These are phyloP conservation scores for Endothia cerciana DNA, from an alignment of 2,329 filamentous ascomycete species.

Conservation along the genomic window DNA sequence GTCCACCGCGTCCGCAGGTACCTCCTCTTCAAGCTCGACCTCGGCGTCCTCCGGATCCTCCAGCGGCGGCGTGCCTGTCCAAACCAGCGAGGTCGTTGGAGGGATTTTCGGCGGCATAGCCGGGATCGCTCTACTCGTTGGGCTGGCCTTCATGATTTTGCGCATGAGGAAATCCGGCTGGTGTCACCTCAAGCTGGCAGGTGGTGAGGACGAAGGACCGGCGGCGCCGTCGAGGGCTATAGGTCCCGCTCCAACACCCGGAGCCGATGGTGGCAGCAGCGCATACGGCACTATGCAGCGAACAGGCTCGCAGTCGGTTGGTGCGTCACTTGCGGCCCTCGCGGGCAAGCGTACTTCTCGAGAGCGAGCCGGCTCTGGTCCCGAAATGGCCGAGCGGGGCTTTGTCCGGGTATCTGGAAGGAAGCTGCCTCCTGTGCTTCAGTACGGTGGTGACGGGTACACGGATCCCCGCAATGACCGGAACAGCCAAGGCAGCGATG, in stretches of 20 bases:
- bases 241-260: constrained; percentile 15
- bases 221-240: constrained; percentile 19
- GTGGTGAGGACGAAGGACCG: constrained; percentile 40
- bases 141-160: constrained; percentile 58
- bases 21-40: constrained; percentile 33
- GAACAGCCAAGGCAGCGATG: constrained; percentile 46
- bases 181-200: constrained; percentile 35
- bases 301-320: constrained; percentile 50
- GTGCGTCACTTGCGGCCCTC: constrained; percentile 52
- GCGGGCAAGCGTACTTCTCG: constrained; percentile 45
- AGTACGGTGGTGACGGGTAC: constrained; percentile 66
- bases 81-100: constrained; percentile 51
- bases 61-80: constrained; percentile 28
- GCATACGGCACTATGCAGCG: constrained; percentile 48
- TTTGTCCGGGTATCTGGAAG: constrained; percentile 69
- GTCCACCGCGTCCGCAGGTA: constrained; percentile 33
- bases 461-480: constrained; percentile 50
- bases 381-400: constrained; percentile 54
- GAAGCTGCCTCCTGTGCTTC: constrained; percentile 66
- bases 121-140: constrained; percentile 59
- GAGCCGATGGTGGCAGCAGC: constrained; percentile 30
- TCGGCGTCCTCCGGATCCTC: constrained; percentile 32
- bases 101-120: constrained; percentile 62
- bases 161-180: constrained; percentile 56
- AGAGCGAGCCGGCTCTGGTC: constrained; percentile 38